Base-by-base conservation (phyloP, 257 asterid species). In the Nicotiana otophora region DNA sequence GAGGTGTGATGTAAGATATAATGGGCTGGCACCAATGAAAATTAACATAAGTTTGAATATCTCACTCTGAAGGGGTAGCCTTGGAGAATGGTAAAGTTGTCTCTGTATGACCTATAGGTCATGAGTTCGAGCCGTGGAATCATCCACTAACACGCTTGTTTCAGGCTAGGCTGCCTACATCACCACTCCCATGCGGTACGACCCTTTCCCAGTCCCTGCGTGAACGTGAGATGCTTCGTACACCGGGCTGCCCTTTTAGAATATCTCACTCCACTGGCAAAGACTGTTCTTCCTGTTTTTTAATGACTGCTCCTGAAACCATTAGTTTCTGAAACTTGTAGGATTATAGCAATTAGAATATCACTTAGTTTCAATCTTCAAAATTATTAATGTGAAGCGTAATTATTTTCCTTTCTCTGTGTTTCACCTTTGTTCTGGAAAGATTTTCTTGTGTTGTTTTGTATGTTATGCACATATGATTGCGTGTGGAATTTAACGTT, bases 371-470 rank as follows among this genome's bases (percentile, higher is more conserved):
- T 51, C 63, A 51, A 48, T 58, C 63, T 26, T 75, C 63, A 26
- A 75, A 75, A 48, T 51, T 31, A 75, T 51, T 75, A 75, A 15
- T 42, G 7, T 75, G 63, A 75, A 75, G 63, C 14, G 20, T 23
- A 12, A 51, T 75, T 58, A 28, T 74, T 74, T 48, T 74, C 80
- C 80, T 75, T 75, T 75, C 33, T 75, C 63, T 51, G 28, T 15
- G 26, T 26, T 15, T 75, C 80, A 51, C 42, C 46, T 75, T 23
- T 72, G 61, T 72, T 23, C 46, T 51, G 26, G 63, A 51, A 20
- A 23, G 11, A 48, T 58, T 46, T 26, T 75, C 63, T 75, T 75
- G 42, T 75, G 80, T 74, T 48, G 31, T 75, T 48, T 74, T 26
- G 51, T 75, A 20, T 58, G 16, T 75, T 51, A 28, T 28, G 20